These are phyloP conservation scores for Mycena rebaudengoi DNA, from an alignment of 768 basidiomycete genomes.

Conservation along the genomic window DNA sequence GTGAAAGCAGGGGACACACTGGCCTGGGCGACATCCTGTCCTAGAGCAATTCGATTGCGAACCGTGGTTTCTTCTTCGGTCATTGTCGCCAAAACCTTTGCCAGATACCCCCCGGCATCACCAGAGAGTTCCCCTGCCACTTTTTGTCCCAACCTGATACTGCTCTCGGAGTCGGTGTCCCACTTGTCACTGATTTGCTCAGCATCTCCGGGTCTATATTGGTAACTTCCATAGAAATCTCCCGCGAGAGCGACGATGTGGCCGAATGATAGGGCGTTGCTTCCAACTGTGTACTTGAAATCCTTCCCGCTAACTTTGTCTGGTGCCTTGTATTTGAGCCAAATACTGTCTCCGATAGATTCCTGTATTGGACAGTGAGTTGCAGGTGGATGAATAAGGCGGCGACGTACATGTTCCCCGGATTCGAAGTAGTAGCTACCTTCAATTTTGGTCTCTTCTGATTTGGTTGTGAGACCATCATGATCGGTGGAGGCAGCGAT, in stretches of 20 bases:
- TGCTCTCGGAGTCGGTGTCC: not conserved
- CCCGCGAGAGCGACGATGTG: constrained; percentile 4
- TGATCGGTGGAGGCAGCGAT: too few species aligned
- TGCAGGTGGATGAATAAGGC: too few species aligned
- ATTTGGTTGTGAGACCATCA: too few species aligned
- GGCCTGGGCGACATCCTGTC: not conserved
- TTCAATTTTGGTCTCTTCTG: too few species aligned
- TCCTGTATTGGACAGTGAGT: not conserved
- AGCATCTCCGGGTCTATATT: not conserved
- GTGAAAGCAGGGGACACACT: not conserved
- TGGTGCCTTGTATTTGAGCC: not conserved
- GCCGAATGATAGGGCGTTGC: not conserved
- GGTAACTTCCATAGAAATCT: constrained; percentile 4
- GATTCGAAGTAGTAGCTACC: too few species aligned
- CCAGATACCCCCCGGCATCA: not conserved
- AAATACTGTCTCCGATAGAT: not conserved
- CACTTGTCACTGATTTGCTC: constrained; percentile 4
- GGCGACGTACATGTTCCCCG: not conserved
- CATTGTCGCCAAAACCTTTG: not conserved
- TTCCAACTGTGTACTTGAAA: too few species aligned
- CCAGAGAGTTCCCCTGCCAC: not conserved
- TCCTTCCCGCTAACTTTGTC: not conserved
- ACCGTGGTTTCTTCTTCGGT: not conserved
- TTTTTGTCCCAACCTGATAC: not conserved
- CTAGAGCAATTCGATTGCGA: not conserved